Conservation (phyloP, 352 stramenopile genomes). For the Pythium scleroteichum region DNA sequence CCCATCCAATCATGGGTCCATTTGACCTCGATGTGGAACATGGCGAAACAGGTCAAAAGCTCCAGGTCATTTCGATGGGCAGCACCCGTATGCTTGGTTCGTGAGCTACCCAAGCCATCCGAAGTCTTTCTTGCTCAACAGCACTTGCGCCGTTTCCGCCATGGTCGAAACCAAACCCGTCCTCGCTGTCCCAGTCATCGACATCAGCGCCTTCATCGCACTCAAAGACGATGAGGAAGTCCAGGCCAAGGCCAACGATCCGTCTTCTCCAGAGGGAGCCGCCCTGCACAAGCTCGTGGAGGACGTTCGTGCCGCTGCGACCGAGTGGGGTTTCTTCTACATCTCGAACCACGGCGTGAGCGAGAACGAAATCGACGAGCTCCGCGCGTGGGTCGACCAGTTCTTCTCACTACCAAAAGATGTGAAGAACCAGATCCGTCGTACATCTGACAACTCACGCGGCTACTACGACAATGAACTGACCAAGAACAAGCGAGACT, state of each 20-base stretch:
- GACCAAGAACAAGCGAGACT: conserved; percentile 93
- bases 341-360: conserved; percentile 81
- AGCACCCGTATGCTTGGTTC: too few species aligned
- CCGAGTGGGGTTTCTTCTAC: conserved; percentile 93
- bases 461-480: conserved; percentile 94
- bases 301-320: conserved; percentile 48
- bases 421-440: conserved; percentile 54
- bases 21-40: too few species aligned
- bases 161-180: background rate
- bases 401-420: conserved; percentile 85
- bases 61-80: too few species aligned
- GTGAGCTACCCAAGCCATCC: too few species aligned
- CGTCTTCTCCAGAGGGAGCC: background rate
- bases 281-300: conserved; percentile 41
- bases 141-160: background rate
- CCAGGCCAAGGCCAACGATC: conserved; percentile 2
- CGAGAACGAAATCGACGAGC: conserved; percentile 53
- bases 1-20: too few species aligned
- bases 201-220: background rate
- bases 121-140: too few species aligned
- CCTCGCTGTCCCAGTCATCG: conserved; percentile 1
- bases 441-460: conserved; percentile 76
- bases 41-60: too few species aligned
- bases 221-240: background rate
- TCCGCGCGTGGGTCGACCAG: conserved; percentile 52